Conservation (phyloP, 139 green algal species). For the Monoraphidium neglectum region DNA sequence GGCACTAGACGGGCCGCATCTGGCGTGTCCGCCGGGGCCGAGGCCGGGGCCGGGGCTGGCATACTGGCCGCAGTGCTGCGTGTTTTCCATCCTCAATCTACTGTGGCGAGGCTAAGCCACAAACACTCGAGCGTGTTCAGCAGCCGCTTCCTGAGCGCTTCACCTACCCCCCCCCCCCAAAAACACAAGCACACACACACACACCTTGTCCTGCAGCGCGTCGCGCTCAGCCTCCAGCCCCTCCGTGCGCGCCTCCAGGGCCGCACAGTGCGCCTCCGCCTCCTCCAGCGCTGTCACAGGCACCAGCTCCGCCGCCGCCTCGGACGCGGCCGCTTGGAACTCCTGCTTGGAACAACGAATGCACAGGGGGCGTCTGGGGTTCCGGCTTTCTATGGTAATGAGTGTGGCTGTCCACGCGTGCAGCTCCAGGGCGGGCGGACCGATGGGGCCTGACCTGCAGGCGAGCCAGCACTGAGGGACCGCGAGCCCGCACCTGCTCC, state of each 20-base stretch:
- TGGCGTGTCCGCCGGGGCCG: too few species aligned
- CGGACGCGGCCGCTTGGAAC: conserved; percentile 5
- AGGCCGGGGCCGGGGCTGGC: neutral
- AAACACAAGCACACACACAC: neutral
- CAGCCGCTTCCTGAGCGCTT: neutral
- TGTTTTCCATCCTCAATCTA: too few species aligned
- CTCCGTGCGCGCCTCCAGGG: conserved; percentile 24
- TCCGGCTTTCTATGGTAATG: too few species aligned
- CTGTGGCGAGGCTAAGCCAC: neutral
- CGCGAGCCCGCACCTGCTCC: too few species aligned
- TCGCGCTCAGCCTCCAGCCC: conserved; percentile 15
- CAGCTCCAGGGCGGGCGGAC: too few species aligned
- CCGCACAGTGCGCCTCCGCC: neutral
- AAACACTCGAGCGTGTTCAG: neutral
- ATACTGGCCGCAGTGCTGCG: neutral
- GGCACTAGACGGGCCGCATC: too few species aligned
- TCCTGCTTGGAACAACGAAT: too few species aligned
- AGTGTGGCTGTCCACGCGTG: too few species aligned
- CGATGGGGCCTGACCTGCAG: too few species aligned
- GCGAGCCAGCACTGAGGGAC: too few species aligned
- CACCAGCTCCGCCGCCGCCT: neutral
- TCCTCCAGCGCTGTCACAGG: neutral
- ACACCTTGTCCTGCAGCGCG: conserved; percentile 26
- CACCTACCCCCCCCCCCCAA: too few species aligned
- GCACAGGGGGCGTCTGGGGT: too few species aligned